phyloP scores from a whole-genome alignment of 495 filamentous ascomycete genomes.

The Hypoxylon lienhwacheense region DNA sequence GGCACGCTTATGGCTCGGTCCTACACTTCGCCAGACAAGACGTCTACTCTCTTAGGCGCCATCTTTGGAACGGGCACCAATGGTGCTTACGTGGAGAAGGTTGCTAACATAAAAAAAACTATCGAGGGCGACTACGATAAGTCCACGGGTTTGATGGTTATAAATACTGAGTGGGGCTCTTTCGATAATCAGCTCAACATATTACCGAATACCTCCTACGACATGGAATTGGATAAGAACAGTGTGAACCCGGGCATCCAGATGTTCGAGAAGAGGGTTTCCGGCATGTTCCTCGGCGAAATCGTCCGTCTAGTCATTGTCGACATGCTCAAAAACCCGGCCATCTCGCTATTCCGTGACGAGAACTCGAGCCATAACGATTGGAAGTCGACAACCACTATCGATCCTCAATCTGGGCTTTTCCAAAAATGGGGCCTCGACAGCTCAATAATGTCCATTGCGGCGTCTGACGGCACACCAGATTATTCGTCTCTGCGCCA shows the following conservation, averaged over 20 bases:
- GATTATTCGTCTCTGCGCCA: conserved; percentile 67
- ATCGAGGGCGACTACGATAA: conserved; percentile 70
- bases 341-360: conserved; percentile 68
- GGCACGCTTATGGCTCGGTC: conserved; percentile 97
- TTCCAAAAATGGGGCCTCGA: conserved; percentile 87
- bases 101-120: conserved; percentile 68
- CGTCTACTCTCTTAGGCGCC: conserved; percentile 81
- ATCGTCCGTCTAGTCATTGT: conserved; percentile 79
- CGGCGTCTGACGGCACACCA: conserved; percentile 70
- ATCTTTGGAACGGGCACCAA: conserved; percentile 97
- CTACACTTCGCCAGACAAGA: conserved; percentile 89
- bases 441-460: conserved; percentile 79
- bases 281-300: conserved; percentile 97
- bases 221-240: conserved; percentile 72
- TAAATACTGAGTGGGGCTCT: conserved; percentile 98
- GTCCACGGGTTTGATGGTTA: conserved; percentile 88
- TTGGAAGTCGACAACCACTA: conserved; percentile 64
- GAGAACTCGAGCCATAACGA: conserved; percentile 66
- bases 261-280: conserved; percentile 98
- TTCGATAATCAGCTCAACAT: conserved; percentile 92
- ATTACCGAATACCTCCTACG: conserved; percentile 83
- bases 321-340: conserved; percentile 62
- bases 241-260: conserved; percentile 93
- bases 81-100: conserved; percentile 85
- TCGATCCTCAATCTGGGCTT: conserved; percentile 65